Evolutionary conservation across 805 yeast genomes (phyloP).

Genomic region (Pichia rugopelliculosa): DNA sequence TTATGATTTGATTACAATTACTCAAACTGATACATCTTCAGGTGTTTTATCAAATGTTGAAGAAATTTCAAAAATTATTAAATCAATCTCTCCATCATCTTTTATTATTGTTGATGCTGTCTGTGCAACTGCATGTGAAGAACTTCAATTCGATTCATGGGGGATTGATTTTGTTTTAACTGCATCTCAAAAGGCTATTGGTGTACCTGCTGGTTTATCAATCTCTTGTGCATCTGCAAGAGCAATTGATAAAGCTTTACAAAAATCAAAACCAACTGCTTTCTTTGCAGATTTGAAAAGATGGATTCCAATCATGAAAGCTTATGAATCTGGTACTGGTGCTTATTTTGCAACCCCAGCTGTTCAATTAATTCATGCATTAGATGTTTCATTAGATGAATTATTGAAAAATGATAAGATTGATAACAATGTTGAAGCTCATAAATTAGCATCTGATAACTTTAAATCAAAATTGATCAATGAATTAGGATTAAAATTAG

Average conservation of each 20-base stretch:
- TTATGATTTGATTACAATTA: conserved; percentile 70
- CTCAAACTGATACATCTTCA: conserved; percentile 95
- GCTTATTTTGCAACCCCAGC: conserved; percentile 98
- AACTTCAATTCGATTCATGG: conserved; percentile 81
- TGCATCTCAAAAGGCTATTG: conserved; percentile 93
- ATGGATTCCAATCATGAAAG: conserved; percentile 86
- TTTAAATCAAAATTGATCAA: conserved; percentile 54
- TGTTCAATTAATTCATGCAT: conserved; percentile 75
- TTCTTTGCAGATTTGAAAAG: conserved; percentile 67
- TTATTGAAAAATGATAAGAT: conserved; percentile 42
- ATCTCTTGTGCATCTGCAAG: conserved; percentile 69
- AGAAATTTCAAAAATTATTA: conserved; percentile 53
- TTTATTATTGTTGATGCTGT: conserved; percentile 88
- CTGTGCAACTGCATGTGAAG: conserved; percentile 88
- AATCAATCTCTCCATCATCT: conserved; percentile 65
- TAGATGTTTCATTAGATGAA: conserved; percentile 67
- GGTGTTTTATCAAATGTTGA: conserved; percentile 79
- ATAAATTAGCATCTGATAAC: conserved; percentile 51
- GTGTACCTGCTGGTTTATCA: conserved; percentile 89
- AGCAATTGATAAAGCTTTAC: conserved; percentile 56
- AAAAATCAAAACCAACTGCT: conserved; percentile 40
- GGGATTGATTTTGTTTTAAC: conserved; percentile 81
- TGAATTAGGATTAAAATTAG: conserved; percentile 55
- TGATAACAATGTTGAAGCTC: conserved; percentile 55
- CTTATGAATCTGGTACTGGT: conserved; percentile 70